Evolutionary conservation across 768 basidiomycete species (phyloP), one percentile per base, ranked within the genome.

Genomic region (Agaricus sinodeliciosus): DNA sequence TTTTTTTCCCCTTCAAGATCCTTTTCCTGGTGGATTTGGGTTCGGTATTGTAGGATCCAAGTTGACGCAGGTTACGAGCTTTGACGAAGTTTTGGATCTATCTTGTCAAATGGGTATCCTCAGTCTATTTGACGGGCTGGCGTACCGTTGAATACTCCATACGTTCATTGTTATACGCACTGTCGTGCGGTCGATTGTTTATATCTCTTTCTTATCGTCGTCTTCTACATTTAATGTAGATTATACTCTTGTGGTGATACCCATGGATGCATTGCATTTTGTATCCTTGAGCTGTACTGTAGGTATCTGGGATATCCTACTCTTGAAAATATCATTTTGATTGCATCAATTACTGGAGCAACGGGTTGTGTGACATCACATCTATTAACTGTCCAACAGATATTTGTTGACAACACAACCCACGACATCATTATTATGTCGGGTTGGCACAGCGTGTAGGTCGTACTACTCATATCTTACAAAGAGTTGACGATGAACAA

Each of bases 391-490:
- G 9, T 43, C 9, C 18, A 25, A 37, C 42, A 8, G 22, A 22
- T 22, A 1, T 9, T 28, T 25, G 9, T 11, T 18, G 18, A 41
- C 36, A 34, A 46, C 37, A 11, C 43, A 31, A 31, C 31, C 7
- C 35, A 46, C 47, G 45, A 19, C 39, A n/a, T 58, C 61, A 9
- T 42, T 53, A 39, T 47, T 11, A 31, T 31, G 31, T 31, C 59
- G 15, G 61, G 60, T 51, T 64, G 63, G 63, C 63, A 64, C 39
- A 59, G 59, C 37, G 59, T 64, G 63, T 64, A 58, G 56, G 61
- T 43, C 36, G 18, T 27, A 12, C 13, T 11, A 35, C 13, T 39
- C 16, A 16, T 16, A 2, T 12, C 37, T 12, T 8, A n/a, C 37
- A 15, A 39, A 39, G 7, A 7, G 37, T 39, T 31, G 31, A 31